Evolutionary conservation across 2,329 filamentous ascomycete genomes (phyloP), one percentile per base, ranked within the genome.

Genomic region (Aplosporella prunicola): DNA sequence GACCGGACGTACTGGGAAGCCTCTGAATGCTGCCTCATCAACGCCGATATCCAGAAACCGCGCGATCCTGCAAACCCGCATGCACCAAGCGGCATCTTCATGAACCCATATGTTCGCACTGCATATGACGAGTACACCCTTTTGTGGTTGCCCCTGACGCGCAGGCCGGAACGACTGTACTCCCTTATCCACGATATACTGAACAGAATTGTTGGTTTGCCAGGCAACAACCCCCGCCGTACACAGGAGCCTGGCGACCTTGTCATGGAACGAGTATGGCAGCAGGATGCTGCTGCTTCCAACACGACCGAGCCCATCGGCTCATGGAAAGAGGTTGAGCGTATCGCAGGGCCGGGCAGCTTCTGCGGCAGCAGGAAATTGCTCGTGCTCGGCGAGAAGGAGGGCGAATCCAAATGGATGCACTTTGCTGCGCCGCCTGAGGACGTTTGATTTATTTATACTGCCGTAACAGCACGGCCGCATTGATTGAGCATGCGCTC

Each of bases 41-140:
- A 69, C 43, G 65, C 64, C 4, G 65, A 67, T 41, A 53, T 69
- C 22, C 55, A 51, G 33, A 51, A 54, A 34, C 54, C 45, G 15
- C 51, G 48, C 25, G 20, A 32, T 35, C 44, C 23, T 26, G 40
- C n/a, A 23, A 37, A 18, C 15, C 30, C 31, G 6, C 32, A 27
- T 32, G 36, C 51, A 30, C 57, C 50, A 3, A 62, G 60, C n/a
- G 76, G 74, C 2, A 77, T 84, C 35, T 86, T 75, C 51, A 74
- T 86, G 66, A 87, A 87, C 51, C 82, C 82, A 0, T 86, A 74
- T 50, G 72, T 87, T 28, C 74, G 82, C 13, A 79, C 83, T 4
- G 76, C 81, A 1, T 86, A 87, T 53, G 69, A 73, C 31, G 58
- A 64, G 20, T 52, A 52, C 4, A 74, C 76, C 0, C 65, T 82